These are phyloP conservation scores for Diaporthe vaccinii DNA, from an alignment of 2,329 filamentous ascomycete genomes.

Conservation along the genomic window DNA sequence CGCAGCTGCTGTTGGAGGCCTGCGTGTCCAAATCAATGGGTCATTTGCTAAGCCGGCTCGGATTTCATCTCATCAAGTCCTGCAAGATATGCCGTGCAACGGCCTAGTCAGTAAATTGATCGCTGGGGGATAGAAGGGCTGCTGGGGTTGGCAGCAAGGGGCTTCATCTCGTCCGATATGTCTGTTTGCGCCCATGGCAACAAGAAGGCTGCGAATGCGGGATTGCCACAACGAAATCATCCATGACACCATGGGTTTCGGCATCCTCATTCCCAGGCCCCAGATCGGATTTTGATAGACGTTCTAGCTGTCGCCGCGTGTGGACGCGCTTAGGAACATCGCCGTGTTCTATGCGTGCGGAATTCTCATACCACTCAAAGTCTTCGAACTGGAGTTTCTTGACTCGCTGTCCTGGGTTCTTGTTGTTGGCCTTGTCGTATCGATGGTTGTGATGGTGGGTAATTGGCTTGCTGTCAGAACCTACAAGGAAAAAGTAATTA, in stretches of 20 bases:
- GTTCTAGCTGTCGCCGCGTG: slow-evolving; percentile 18
- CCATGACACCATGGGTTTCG: slow-evolving; percentile 11
- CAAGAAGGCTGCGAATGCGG: slow-evolving; percentile 28
- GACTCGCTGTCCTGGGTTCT: slow-evolving; percentile 82
- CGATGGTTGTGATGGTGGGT: slow-evolving; percentile 66
- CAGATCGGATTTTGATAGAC: slow-evolving; percentile 31
- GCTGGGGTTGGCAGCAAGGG: slow-evolving; percentile 3
- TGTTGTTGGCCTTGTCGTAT: slow-evolving; percentile 65
- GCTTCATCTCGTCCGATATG: slow-evolving; percentile 36
- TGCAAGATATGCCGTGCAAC: slow-evolving; percentile 27
- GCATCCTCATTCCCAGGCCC: slow-evolving; percentile 26
- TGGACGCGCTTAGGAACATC: slow-evolving; percentile 21
- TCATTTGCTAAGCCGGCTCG: slow-evolving; percentile 18
- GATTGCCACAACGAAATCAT: slow-evolving; percentile 24
- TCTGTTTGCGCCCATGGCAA: slow-evolving; percentile 29
- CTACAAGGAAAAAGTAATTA: slow-evolving; percentile 50
- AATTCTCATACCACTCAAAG: slow-evolving; percentile 86
- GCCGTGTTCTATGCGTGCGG: not conserved
- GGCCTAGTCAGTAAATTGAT: slow-evolving; percentile 36
- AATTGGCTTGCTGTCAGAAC: slow-evolving; percentile 61
- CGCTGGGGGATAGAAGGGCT: not conserved
- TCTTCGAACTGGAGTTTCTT: slow-evolving; percentile 95
- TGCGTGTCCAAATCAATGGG: not conserved
- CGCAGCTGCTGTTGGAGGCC: not conserved
- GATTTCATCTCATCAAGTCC: slow-evolving; percentile 36